Evolutionary conservation across 179 eudicot genomes (phyloP), one percentile per base, ranked within the genome.

Genomic region (Camellia oleifera): DNA sequence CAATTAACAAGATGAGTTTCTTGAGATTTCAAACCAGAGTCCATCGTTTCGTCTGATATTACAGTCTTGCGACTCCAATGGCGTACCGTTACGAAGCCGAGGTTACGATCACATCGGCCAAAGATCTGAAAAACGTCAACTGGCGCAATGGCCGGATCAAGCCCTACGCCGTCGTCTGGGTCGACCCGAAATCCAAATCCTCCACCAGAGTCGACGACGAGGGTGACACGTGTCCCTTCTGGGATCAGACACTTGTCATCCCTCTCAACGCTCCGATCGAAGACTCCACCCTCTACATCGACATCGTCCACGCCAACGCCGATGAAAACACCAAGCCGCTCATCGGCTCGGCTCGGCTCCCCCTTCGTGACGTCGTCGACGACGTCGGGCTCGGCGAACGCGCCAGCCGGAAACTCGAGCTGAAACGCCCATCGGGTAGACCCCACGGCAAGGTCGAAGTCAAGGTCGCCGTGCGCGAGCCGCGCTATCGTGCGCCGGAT

Each of bases 161-260:
- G 80, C 93, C 98, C 0, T 94, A 93, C 87, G 96, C 90, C 50
- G 92, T 94, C 68, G 89, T 85, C 0, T 94, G 98, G 98, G 86
- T 90, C 63, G 92, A 93, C 83, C 89, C 96, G 60, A 87, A 78
- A 0, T 72, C 85, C 72, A 93, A 92, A 77, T 74, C 70, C 52
- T 61, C 97, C 61, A 90, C 90, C 74, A 81, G 80, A 26, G 89
- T 80, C 74, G 93, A 90, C 80, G 91, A 89, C 0, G 90, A 87
- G 2, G 92, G 93, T 61, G 94, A 93, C 83, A 89, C 93, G 1
- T 77, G 42, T 9, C 98, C 98, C 0, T 12, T n/a, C 17, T 93
- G 97, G 97, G 76, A 90, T 76, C 84, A 90, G 45, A 89, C 77
- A 32, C 86, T 93, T 0, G 64, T 77, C 70, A 62, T 93, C 72